A percentile compares a stretch with the other conserved stretches of the same genome.
These are phyloP conservation scores for Narthecium ossifragum DNA, from an alignment of 106 monocot genomes.

Conservation along the genomic window DNA sequence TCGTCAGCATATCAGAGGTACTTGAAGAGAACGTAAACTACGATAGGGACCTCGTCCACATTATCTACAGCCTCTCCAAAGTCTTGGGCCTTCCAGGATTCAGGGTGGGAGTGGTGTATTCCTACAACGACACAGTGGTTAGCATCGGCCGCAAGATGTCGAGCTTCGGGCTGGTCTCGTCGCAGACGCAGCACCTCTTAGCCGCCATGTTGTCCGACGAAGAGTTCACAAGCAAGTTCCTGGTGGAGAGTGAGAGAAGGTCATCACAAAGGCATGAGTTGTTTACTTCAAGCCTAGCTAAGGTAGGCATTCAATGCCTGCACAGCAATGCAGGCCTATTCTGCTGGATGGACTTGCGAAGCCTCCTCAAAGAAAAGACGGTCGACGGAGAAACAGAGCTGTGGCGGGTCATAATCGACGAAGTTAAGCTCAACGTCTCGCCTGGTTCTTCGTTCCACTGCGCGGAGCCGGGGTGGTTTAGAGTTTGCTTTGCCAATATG, in stretches of 20 bases:
- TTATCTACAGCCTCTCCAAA: conserved; percentile 69
- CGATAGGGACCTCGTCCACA: conserved; percentile 40
- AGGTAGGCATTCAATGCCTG: conserved; percentile 38
- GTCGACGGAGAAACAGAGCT: conserved; percentile 35
- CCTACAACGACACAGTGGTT: conserved; percentile 64
- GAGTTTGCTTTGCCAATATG: conserved; percentile 75
- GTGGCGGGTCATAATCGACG: conserved; percentile 42
- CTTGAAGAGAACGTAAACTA: conserved; percentile 9
- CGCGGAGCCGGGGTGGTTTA: conserved; percentile 70
- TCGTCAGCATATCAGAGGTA: conserved; percentile 41
- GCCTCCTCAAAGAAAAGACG: conserved; percentile 29
- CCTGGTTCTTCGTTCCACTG: conserved; percentile 68
- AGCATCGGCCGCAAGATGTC: conserved; percentile 50
- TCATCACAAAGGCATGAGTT: conserved; percentile 19
- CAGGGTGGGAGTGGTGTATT: conserved; percentile 63
- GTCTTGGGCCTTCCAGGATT: conserved; percentile 73
- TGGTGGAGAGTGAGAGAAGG: conserved; percentile 27
- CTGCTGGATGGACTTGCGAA: conserved; percentile 66
- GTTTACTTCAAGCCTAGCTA: conserved; percentile 25
- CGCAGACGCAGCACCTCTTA: conserved; percentile 60
- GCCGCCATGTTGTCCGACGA: conserved; percentile 47
- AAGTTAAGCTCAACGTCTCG: conserved; percentile 74
- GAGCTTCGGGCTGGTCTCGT: conserved; percentile 68
- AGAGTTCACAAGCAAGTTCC: conserved; percentile 27
- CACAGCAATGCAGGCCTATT: conserved; percentile 55